These are phyloP conservation scores for Endoconidiophora laricicola DNA, from an alignment of 2,329 filamentous ascomycete species.

Conservation along the genomic window DNA sequence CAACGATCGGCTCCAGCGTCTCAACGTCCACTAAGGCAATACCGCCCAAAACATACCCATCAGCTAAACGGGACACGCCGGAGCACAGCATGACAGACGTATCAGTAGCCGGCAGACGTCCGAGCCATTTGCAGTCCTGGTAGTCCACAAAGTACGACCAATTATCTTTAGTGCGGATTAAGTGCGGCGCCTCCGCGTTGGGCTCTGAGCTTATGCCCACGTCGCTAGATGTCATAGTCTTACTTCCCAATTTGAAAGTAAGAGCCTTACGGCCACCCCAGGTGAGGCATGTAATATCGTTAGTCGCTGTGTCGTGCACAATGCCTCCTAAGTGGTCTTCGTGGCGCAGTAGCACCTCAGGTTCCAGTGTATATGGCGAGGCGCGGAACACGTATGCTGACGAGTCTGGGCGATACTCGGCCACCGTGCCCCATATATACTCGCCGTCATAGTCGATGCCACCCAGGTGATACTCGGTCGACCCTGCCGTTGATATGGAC, in stretches of 20 bases:
- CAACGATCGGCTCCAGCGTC: slow-evolving; percentile 28
- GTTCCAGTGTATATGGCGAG: slow-evolving; percentile 22
- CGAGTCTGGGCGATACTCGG: slow-evolving; percentile 31
- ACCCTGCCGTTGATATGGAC: slow-evolving; percentile 23
- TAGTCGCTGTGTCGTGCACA: slow-evolving; percentile 23
- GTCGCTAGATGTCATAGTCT: not conserved
- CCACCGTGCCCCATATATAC: slow-evolving; percentile 29
- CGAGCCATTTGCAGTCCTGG: slow-evolving; percentile 35
- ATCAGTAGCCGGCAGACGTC: slow-evolving; percentile 22
- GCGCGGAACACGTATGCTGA: slow-evolving; percentile 27
- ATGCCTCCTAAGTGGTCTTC: slow-evolving; percentile 30
- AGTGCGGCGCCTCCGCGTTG: slow-evolving; percentile 5
- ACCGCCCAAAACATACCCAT: slow-evolving; percentile 24
- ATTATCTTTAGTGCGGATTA: slow-evolving; percentile 19
- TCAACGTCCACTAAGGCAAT: slow-evolving; percentile 29
- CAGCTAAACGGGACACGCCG: slow-evolving; percentile 22
- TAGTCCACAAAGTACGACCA: slow-evolving; percentile 31
- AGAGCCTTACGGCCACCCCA: slow-evolving; percentile 30
- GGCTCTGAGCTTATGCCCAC: not conserved
- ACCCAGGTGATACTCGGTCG: slow-evolving; percentile 28
- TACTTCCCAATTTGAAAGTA: slow-evolving; percentile 19
- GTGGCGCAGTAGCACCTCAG: slow-evolving; percentile 21
- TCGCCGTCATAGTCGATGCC: slow-evolving; percentile 32
- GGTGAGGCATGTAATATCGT: slow-evolving; percentile 25
- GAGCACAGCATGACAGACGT: slow-evolving; percentile 30